Evolutionary conservation across 1,139 yeast genomes (phyloP), one percentile per base, ranked within the genome.

Genomic region (Pichia kudriavzevii): DNA sequence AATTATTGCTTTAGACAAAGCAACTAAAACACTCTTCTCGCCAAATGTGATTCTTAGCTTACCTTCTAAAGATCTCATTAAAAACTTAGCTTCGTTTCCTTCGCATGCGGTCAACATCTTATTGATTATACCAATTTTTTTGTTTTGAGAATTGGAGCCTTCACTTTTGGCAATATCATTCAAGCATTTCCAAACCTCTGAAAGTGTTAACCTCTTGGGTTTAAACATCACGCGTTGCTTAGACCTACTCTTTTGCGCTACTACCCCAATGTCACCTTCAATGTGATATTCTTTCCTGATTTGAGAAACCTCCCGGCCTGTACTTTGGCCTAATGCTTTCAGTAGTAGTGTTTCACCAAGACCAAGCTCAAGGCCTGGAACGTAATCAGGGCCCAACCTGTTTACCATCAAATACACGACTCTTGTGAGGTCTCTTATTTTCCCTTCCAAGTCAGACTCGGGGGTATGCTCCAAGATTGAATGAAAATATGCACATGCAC

Each of bases 211-310:
- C 1, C 94, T 77, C 44, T 79, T 74, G 0, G 97, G 96, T 47
- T 83, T 83, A 59, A 88, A 85, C 96, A 91, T 87, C 2, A 95
- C 76, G 2, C 94, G 80, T 53, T 91, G 98, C 23, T 78, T 83
- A 14, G 79, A 69, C 47, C 95, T 68, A 0, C 95, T 83, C 42
- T 75, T 75, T 45, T 79, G 75, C 0, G 99, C 98, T 38, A 91
- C 93, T 19, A 72, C 63, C 0, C 99, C 99, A 44, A 91, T 67
- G 60, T 91, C 99, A 22, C 99, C 99, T 12, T 71, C 70, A 42
- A 80, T 75, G 38, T 75, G 77, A 51, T 79, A 84, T 40, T 85
- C 94, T 25, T 67, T 64, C 55, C 77, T 85, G 40, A 91, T 72
- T 44, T 79, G 84, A 3, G 75, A 62, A 2, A 75, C 49, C 0